Base-by-base conservation (phyloP, 257 asterid genomes). In the Primulina eburnea region DNA sequence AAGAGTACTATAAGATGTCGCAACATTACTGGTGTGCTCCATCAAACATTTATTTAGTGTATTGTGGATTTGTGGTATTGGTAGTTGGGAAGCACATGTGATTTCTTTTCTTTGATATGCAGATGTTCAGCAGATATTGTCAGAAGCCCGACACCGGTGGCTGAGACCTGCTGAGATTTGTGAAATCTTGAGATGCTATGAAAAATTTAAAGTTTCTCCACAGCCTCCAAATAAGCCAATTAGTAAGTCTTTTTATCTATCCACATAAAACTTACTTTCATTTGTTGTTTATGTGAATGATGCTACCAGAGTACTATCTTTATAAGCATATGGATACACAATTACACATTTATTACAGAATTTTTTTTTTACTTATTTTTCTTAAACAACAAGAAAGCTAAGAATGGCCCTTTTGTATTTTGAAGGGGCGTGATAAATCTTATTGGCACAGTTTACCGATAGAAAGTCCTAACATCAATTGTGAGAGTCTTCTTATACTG, bases 131-230 rank as follows among this genome's bases (percentile, higher is more conserved):
- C 96, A 92, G 78, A 85, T 90, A 79, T 75, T 90, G 52, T 71
- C 70, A 18, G 98, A 92, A 82, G 96, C 89, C 50, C 87, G 85
- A 67, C 83, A 90, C 62, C 89, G 98, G 73, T 92, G 98, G 98
- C 84, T 92, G 81, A 85, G 98, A 78, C 97, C 98, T 61, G 92
- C 98, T 69, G 98, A 92, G 82, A 86, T 90, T 75, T 84, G 88
- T 87, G 98, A 92, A 80, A 90, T 92, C 50, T 74, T 92, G 47
- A 77, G 86, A 76, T 88, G 87, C 86, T 81, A 82, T 67, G 78
- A 72, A 58, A 88, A 87, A 87, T 90, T 90, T 67, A 82, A 79
- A 53, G 86, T 92, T 66, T 83, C 93, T 47, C 84, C 91, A 2
- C 96, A 92, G 86, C 89, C 98, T 74, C 97, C 97, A 64, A 71